Evolutionary conservation across 768 basidiomycete genomes (phyloP).

Genomic region (Collybia mongolica): DNA sequence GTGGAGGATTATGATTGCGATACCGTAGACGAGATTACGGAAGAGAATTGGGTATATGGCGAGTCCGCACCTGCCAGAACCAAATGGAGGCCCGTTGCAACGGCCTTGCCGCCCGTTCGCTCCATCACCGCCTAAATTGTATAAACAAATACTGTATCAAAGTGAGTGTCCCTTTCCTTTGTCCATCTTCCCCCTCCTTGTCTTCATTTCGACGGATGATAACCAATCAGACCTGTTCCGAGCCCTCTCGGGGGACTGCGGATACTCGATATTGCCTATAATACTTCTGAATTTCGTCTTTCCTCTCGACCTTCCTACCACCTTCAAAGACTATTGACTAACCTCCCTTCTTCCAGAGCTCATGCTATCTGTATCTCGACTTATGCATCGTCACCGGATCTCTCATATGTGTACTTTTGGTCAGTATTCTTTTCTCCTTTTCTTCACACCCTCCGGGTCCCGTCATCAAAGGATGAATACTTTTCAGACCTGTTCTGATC

Average conservation of each 20-base stretch:
- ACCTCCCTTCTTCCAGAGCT: slow-evolving; percentile 12
- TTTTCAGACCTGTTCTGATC: slow-evolving; percentile 71
- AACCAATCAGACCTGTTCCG: slow-evolving; percentile 79
- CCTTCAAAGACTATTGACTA: slow-evolving; percentile 3
- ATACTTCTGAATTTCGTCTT: slow-evolving; percentile 33
- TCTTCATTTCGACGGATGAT: slow-evolving; percentile 49
- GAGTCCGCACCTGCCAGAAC: slow-evolving; percentile 49
- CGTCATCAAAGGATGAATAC: slow-evolving; percentile 42
- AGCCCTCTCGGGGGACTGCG: slow-evolving; percentile 45
- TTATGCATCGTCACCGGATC: slow-evolving; percentile 1
- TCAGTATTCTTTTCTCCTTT: slow-evolving; percentile 28
- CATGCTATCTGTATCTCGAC: background rate
- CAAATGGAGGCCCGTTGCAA: slow-evolving; percentile 52
- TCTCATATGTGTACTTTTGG: slow-evolving; percentile 21
- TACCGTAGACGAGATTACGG: slow-evolving; percentile 37
- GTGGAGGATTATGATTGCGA: slow-evolving; percentile 68
- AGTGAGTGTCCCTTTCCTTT: slow-evolving; percentile 9
- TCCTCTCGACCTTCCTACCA: background rate
- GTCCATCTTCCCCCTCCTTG: slow-evolving; percentile 2
- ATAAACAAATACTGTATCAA: slow-evolving; percentile 12
- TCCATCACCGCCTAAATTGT: slow-evolving; percentile 23
- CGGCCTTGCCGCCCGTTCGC: slow-evolving; percentile 54
- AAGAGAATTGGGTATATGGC: slow-evolving; percentile 66
- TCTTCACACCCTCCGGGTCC: slow-evolving; percentile 1
- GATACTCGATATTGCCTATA: slow-evolving; percentile 68